Evolutionary conservation across 257 asterid genomes (phyloP), one percentile per base, ranked within the genome.

Genomic region (Jacaranda mimosifolia): DNA sequence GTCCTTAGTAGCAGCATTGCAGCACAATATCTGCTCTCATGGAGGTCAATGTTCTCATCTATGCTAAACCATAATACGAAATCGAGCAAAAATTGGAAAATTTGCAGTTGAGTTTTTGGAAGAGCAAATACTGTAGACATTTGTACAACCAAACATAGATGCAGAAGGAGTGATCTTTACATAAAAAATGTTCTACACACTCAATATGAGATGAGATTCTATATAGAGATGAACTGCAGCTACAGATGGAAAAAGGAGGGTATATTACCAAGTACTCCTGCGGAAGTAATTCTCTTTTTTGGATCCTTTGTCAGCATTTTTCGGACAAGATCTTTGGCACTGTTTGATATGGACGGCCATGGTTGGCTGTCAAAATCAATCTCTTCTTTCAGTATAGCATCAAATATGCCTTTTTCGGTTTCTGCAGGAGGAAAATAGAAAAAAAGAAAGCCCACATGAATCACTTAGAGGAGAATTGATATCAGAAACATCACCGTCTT

Each of bases 351-450:
- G 21, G 89, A 82, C 7, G 98, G 98, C 98, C 98, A 94, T 42
- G 98, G 98, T 36, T 82, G 70, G 78, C 97, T 94, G 77, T 86
- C 91, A 70, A 92, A 94, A 79, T 94, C 97, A 68, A 94, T 85
- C 72, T 90, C 94, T 84, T 93, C 98, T 85, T 89, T 79, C 82
- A 91, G 83, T 82, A 94, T 87, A 66, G 97, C 92, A 84, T 92
- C 97, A 73, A 94, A 94, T 80, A 94, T 94, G 65, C 97, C 98
- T 87, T 92, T 94, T 69, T 94, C 98, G 77, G 93, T 94, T 88
- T 94, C 98, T 94, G 90, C 78, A 77, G 18, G 75, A 36, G 68
- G 60, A 60, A 8, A 52, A 48, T 71, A 74, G 17, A 72, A 53
- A 71, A 59, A 42, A 42, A 42, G 46, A 42, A 26, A 42, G 46